phyloP scores from a whole-genome alignment of 1,139 yeast genomes.

The Nakaseomyces delphensis region DNA sequence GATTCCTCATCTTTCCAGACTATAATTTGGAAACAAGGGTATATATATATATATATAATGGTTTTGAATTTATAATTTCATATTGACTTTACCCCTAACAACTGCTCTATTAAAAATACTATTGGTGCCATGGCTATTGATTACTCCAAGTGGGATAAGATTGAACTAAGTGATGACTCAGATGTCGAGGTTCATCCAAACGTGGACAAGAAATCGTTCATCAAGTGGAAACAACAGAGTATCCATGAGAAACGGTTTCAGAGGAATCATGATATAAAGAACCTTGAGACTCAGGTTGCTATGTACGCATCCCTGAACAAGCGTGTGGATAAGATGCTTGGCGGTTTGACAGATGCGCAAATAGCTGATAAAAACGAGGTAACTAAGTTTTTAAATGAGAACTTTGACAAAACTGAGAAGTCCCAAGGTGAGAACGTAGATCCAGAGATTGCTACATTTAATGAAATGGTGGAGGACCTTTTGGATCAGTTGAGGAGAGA shows the following conservation, averaged over 20 bases:
- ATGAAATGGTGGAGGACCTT: constrained; percentile 88
- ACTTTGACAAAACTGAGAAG: constrained; percentile 53
- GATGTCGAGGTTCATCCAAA: constrained; percentile 97
- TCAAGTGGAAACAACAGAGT: constrained; percentile 94
- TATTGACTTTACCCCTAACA: too few species aligned
- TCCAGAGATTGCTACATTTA: constrained; percentile 67
- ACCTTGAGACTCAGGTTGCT: constrained; percentile 59
- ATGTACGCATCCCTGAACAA: constrained; percentile 71
- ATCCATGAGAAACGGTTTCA: constrained; percentile 88
- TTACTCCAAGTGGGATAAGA: constrained; percentile 95
- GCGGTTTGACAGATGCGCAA: constrained; percentile 32
- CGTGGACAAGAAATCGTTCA: constrained; percentile 87
- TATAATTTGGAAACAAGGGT: too few species aligned
- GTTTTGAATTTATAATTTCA: background rate
- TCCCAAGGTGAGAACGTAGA: constrained; percentile 46
- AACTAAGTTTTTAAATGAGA: constrained; percentile 37
- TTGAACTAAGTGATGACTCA: constrained; percentile 91
- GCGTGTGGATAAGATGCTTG: constrained; percentile 58
- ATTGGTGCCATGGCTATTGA: constrained; percentile 57
- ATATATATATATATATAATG: too few species aligned
- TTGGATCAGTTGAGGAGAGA: constrained; percentile 61
- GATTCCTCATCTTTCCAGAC: too few species aligned
- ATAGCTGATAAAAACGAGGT: constrained; percentile 37
- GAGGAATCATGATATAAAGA: constrained; percentile 65
- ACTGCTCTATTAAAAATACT: too few species aligned